phyloP scores from a whole-genome alignment of 768 basidiomycete genomes.

The Calocybe cyanea region DNA sequence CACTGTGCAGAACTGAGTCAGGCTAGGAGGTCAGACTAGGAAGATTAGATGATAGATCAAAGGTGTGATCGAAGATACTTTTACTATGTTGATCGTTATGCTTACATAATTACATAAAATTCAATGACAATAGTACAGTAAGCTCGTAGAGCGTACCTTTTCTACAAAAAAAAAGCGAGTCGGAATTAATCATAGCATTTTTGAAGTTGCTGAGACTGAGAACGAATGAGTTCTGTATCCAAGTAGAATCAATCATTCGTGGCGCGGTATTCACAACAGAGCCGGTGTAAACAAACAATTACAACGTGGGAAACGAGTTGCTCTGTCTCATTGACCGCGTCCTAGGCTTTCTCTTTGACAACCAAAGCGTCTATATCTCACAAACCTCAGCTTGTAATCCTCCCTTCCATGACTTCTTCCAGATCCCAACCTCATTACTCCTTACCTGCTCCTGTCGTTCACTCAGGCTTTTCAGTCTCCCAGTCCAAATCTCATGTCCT shows the following conservation, averaged over 20 bases:
- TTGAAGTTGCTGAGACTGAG: too few species aligned
- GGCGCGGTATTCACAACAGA: background rate
- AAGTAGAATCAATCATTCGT: too few species aligned
- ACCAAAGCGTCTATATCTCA: conserved; percentile 5
- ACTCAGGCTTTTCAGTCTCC: conserved; percentile 63
- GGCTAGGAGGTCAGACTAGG: too few species aligned
- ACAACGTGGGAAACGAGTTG: conserved; percentile 23
- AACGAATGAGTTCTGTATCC: too few species aligned
- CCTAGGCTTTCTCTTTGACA: conserved; percentile 8
- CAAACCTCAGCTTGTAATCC: background rate
- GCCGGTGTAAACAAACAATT: conserved; percentile 17
- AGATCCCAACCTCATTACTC: conserved; percentile 60
- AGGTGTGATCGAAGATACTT: too few species aligned
- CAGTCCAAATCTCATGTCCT: conserved; percentile 85
- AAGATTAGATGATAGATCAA: background rate
- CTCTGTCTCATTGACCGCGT: conserved; percentile 19
- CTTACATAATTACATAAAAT: too few species aligned
- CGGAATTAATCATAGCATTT: too few species aligned
- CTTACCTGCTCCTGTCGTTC: conserved; percentile 70
- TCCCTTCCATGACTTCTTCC: conserved; percentile 42
- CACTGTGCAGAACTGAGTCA: too few species aligned
- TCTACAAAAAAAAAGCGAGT: too few species aligned
- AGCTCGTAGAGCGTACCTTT: too few species aligned
- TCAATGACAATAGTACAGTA: too few species aligned
- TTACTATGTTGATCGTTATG: too few species aligned